phyloP scores from a whole-genome alignment of 768 basidiomycete species.

The Pleurotus tuber-regium region DNA sequence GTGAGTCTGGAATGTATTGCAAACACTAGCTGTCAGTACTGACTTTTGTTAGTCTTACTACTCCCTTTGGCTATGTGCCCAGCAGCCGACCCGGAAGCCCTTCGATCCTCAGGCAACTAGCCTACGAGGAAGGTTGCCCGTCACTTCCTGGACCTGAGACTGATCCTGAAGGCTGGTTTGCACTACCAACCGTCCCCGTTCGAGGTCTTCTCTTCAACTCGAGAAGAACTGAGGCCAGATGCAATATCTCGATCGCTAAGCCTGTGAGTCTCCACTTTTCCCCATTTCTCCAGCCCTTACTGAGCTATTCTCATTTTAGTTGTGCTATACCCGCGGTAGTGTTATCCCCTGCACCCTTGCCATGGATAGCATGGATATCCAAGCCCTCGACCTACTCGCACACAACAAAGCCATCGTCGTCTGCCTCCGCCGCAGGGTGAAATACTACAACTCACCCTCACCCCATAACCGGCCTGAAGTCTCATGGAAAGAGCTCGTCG shows the following conservation, averaged over 20 bases:
- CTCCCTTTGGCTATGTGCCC: constrained; percentile 53
- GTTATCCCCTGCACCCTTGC: constrained; percentile 34
- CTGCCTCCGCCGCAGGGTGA: constrained; percentile 22
- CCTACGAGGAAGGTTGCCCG: constrained; percentile 40
- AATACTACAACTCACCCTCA: constrained; percentile 31
- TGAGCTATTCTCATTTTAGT: constrained; percentile 14
- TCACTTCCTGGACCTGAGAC: constrained; percentile 38
- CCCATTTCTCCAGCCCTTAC: neutral
- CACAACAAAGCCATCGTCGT: constrained; percentile 22
- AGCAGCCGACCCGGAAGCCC: constrained; percentile 41
- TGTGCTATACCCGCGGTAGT: constrained; percentile 36
- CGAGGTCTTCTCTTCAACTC: constrained; percentile 40
- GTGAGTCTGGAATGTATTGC: constrained; percentile 27
- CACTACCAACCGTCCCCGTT: constrained; percentile 35
- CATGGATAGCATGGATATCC: constrained; percentile 24
- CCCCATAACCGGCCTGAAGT: constrained; percentile 29
- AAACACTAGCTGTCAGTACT: neutral
- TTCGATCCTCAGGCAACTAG: constrained; percentile 46
- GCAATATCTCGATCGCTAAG: constrained; percentile 43
- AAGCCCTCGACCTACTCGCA: constrained; percentile 29
- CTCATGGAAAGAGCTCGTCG: constrained; percentile 43
- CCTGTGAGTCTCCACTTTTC: constrained; percentile 31
- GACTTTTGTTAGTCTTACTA: constrained; percentile 34
- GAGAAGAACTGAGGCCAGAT: constrained; percentile 36
- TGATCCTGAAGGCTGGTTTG: constrained; percentile 56